Evolutionary conservation across 2,329 filamentous ascomycete genomes (phyloP), one percentile per base, ranked within the genome.

Genomic region (Leptoxyphium fumago): DNA sequence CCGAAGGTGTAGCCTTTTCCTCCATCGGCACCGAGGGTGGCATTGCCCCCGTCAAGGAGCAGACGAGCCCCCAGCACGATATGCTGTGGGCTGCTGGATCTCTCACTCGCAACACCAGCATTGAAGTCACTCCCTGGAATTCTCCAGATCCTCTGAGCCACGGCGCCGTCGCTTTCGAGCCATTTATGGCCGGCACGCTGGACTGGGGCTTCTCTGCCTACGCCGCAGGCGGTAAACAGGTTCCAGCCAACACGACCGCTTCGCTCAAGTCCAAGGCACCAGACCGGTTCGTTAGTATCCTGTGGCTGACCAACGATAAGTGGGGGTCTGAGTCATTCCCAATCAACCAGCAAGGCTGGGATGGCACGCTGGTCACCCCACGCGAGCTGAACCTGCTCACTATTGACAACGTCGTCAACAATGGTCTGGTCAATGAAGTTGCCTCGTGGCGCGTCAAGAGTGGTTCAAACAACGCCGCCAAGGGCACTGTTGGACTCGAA

Each of bases 21-120:
- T 68, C 65, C 0, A 39, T 68, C 6, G 67, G 66, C 13, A 59
- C 63, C 0, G 67, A 70, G 47, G 69, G 67, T 65, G 63, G 61
- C 2, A 50, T 60, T n/a, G 55, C 53, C 1, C 65, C 66, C 2
- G 59, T 66, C 26, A 55, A 61, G 9, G 13, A 4, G 15, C 32
- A 36, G 32, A 36, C 11, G 9, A 36, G 32, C 15, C 32, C 61
- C 0, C 55, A 66, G 42, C 57, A 62, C 7, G 64, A 67, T 2
- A 66, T 66, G 64, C 56, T 67, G 4, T 67, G 65, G 64, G 60
- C 60, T 10, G 55, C 64, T 17, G 64, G 65, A 29, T 60, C 61
- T 18, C 47, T 66, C 18, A 53, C 55, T 1, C 42, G 7, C 5
- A 36, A 36, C 15, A 15, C 32, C 5, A 36, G 32, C 9, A 36